Percentiles rank a stretch among this genome's conserved stretches.
These are phyloP conservation scores for Phytophthora pseudosyringae DNA, from an alignment of 352 stramenopile species.

Conservation along the genomic window DNA sequence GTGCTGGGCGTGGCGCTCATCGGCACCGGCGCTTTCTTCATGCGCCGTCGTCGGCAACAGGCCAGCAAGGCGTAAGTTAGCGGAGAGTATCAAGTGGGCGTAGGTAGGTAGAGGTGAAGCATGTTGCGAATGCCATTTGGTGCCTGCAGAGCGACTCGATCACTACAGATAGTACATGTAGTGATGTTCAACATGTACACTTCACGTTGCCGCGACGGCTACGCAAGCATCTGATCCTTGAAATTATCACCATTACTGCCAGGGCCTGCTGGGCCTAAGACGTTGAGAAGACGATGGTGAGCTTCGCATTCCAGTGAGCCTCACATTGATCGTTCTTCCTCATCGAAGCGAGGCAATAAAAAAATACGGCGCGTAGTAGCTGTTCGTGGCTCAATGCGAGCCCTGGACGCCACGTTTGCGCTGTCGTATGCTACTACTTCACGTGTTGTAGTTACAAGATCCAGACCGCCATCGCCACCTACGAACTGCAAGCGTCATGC, in stretches of 20 bases:
- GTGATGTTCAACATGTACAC: conserved; percentile 9
- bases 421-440: no score
- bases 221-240: conserved; percentile 18
- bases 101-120: conserved; percentile 1
- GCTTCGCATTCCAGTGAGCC: no score
- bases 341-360: no score
- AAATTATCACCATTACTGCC: background rate
- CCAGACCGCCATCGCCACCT: no score
- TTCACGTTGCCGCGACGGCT: conserved; percentile 15
- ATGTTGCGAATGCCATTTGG: background rate
- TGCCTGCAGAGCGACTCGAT: background rate
- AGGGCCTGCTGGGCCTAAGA: background rate
- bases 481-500: no score
- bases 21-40: conserved; percentile 44
- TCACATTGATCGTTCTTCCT: no score
- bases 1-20: conserved; percentile 44
- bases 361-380: no score
- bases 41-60: conserved; percentile 44
- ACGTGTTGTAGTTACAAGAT: no score
- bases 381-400: no score
- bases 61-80: conserved; percentile 27
- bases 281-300: background rate
- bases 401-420: no score
- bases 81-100: conserved; percentile 2
- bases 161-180: background rate